Percentiles rank a stretch among this genome's conserved stretches.
phyloP scores from a whole-genome alignment of 2,329 filamentous ascomycete species.

The Fusarium sp. region DNA sequence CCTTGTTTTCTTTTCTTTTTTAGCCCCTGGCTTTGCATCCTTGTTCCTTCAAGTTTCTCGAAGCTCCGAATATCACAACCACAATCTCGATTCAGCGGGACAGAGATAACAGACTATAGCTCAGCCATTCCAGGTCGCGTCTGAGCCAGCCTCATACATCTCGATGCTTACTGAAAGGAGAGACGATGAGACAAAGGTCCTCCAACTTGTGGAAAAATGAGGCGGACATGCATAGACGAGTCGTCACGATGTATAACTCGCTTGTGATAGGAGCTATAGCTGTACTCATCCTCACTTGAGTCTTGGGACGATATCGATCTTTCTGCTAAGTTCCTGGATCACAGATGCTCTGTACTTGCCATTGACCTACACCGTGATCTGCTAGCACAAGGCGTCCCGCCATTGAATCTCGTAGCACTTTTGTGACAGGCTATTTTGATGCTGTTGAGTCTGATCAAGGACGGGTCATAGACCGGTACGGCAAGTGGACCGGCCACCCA shows the following conservation, averaged over 20 bases:
- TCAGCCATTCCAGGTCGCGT: constrained; percentile 18
- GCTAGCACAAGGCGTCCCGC: constrained; percentile 18
- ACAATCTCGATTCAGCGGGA: constrained; percentile 13
- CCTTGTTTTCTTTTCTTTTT: constrained; percentile 11
- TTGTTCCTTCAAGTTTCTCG: constrained; percentile 33
- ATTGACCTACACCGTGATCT: constrained; percentile 36
- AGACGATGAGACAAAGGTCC: constrained; percentile 30
- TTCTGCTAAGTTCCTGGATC: constrained; percentile 9
- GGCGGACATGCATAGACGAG: constrained; percentile 13
- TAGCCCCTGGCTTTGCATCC: not conserved
- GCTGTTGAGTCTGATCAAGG: constrained; percentile 3
- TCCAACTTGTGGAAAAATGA: constrained; percentile 13
- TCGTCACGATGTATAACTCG: not conserved
- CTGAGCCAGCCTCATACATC: constrained; percentile 42
- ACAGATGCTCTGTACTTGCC: constrained; percentile 9
- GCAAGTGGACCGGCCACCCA: constrained; percentile 21
- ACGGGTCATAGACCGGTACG: constrained; percentile 14
- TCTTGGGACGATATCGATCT: not conserved
- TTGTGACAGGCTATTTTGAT: constrained; percentile 18
- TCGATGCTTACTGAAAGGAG: constrained; percentile 10
- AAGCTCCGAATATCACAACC: constrained; percentile 20
- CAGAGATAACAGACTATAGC: constrained; percentile 13
- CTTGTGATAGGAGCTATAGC: constrained; percentile 1
- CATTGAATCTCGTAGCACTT: constrained; percentile 43
- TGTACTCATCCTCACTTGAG: not conserved